A percentile compares a stretch with the other conserved stretches of the same genome.
These are phyloP conservation scores for Septoria petroselini DNA, from an alignment of 2,329 filamentous ascomycete genomes.

Conservation along the genomic window DNA sequence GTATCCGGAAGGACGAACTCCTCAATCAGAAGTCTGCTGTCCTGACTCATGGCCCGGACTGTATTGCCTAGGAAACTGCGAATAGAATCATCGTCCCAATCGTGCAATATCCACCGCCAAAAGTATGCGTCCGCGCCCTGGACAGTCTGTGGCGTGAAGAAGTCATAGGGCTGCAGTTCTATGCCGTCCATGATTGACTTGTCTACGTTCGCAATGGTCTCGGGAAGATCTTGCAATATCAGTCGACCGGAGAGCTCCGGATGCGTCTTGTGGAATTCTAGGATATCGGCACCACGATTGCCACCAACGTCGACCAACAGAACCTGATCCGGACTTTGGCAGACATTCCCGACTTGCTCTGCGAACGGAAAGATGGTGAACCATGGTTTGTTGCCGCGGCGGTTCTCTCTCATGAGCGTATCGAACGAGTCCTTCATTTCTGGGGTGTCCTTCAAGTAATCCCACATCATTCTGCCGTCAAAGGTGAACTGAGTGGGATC, in stretches of 20 bases:
- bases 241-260: slow-evolving; percentile 24
- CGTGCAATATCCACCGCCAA: slow-evolving; percentile 29
- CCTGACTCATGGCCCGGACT: slow-evolving; percentile 22
- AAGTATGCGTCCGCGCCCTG: slow-evolving; percentile 31
- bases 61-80: slow-evolving; percentile 25
- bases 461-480: slow-evolving; percentile 13
- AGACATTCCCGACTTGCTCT: slow-evolving; percentile 7
- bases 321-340: slow-evolving; percentile 16
- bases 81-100: slow-evolving; percentile 30
- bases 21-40: slow-evolving; percentile 29
- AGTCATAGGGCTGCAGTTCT: slow-evolving; percentile 27
- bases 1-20: slow-evolving; percentile 26
- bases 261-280: slow-evolving; percentile 18
- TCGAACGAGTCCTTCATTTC: slow-evolving; percentile 16
- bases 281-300: slow-evolving; percentile 27
- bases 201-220: slow-evolving; percentile 25
- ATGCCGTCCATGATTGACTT: slow-evolving; percentile 15
- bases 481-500: slow-evolving; percentile 15
- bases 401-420: slow-evolving; percentile 14
- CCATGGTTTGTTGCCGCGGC: slow-evolving; percentile 12
- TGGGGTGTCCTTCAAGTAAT: slow-evolving; percentile 14
- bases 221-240: slow-evolving; percentile 32
- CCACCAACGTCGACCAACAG: slow-evolving; percentile 33
- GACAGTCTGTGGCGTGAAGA: slow-evolving; percentile 31
- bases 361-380: slow-evolving; percentile 15